These are phyloP conservation scores for Aleurites moluccanus DNA, from an alignment of 441 rosid genomes.

Conservation along the genomic window DNA sequence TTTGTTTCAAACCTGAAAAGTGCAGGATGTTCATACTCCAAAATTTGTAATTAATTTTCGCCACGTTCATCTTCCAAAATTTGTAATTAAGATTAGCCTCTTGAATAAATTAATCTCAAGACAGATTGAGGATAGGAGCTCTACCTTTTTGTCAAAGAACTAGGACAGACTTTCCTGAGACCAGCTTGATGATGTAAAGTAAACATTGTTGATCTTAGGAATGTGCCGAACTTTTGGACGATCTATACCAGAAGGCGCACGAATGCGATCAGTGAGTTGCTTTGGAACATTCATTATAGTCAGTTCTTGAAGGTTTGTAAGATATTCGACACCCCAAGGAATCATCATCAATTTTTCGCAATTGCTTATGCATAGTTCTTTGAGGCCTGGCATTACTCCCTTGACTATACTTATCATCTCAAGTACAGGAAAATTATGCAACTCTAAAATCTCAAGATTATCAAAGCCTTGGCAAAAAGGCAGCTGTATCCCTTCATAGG, in stretches of 20 bases:
- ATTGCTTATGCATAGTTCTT: neutral
- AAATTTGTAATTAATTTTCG: no score
- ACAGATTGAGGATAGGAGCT: neutral
- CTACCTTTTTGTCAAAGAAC: neutral
- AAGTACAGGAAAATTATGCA: neutral
- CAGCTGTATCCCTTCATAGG: neutral
- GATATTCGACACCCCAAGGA: neutral
- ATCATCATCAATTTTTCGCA: neutral
- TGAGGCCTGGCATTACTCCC: constrained; percentile 2
- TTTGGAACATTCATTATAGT: neutral
- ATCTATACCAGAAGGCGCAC: neutral
- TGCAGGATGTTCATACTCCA: no score
- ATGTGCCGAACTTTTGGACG: neutral
- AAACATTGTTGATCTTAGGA: neutral
- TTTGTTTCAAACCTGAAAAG: neutral
- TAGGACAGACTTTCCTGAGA: neutral
- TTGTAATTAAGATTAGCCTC: neutral
- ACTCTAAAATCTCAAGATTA: neutral
- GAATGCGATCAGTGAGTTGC: neutral
- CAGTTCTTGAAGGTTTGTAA: constrained; percentile 6
- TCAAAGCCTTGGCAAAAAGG: neutral
- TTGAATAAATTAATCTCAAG: no score
- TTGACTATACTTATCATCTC: neutral
- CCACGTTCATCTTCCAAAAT: no score
- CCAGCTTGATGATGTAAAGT: neutral